Conservation (phyloP, 2,329 filamentous ascomycete species). For the Scedosporium dehoogii region DNA sequence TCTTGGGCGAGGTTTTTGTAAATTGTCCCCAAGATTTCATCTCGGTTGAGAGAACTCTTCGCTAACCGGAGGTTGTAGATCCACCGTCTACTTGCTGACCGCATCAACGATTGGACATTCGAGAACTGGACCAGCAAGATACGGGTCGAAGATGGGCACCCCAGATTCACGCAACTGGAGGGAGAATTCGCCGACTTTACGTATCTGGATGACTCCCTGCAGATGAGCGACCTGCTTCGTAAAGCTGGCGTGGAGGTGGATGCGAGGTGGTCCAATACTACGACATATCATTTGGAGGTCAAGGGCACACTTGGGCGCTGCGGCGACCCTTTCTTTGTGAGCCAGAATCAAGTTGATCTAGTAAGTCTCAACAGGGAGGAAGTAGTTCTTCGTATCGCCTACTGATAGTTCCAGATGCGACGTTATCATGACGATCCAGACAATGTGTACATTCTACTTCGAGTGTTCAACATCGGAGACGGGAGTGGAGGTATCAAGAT, state of each 20-base stretch:
- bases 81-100: conserved; percentile 3
- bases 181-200: conserved; percentile 8
- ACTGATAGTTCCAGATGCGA: conserved; percentile 7
- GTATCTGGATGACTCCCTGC: conserved; percentile 1
- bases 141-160: conserved; percentile 4
- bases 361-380: neutral
- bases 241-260: neutral
- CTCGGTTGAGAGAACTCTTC: too few species aligned
- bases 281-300: conserved; percentile 9
- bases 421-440: conserved; percentile 3
- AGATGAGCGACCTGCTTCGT: neutral
- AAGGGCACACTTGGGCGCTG: conserved; percentile 4
- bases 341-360: conserved; percentile 4
- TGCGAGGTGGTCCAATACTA: conserved; percentile 5
- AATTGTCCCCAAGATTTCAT: too few species aligned
- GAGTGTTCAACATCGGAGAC: conserved; percentile 7
- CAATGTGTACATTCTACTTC: conserved; percentile 8
- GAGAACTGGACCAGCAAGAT: conserved; percentile 10
- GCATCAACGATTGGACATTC: conserved; percentile 6
- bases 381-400: neutral
- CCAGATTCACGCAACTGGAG: conserved; percentile 3
- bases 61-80: neutral
- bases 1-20: too few species aligned
- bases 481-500: conserved; percentile 5
- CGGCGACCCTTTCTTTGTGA: conserved; percentile 6